Conservation (phyloP, 306 rosid species). For the Vigna nakashimae region DNA sequence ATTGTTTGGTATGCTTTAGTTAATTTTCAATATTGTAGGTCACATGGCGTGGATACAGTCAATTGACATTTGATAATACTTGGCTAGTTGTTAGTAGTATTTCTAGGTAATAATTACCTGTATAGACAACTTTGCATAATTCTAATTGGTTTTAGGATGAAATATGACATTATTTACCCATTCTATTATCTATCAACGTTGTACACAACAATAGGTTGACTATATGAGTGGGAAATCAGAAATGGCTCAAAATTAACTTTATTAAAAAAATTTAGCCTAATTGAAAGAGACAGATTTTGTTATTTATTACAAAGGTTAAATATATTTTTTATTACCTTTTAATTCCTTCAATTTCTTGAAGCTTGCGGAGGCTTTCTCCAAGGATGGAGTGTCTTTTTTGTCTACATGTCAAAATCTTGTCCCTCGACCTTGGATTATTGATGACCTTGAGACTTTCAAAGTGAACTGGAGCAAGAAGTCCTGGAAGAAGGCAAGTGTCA, state of each 20-base stretch:
- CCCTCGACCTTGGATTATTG: constrained; percentile 93
- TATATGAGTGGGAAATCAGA: not conserved
- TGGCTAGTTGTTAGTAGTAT: constrained; percentile 31
- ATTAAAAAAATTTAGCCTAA: constrained; percentile 1
- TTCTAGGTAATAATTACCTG: not conserved
- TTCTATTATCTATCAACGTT: constrained; percentile 2
- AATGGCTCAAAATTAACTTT: not conserved
- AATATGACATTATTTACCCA: not conserved
- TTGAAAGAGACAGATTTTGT: constrained; percentile 7
- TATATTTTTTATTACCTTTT: not conserved
- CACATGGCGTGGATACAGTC: not conserved
- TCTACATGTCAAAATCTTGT: constrained; percentile 86
- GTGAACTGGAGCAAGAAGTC: constrained; percentile 74
- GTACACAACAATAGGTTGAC: not conserved
- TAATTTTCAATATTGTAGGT: not conserved
- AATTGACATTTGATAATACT: constrained; percentile 1
- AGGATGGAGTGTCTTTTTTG: constrained; percentile 88
- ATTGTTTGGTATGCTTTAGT: not conserved
- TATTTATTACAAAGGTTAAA: not conserved
- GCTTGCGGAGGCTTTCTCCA: constrained; percentile 94
- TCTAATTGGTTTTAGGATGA: too few species aligned
- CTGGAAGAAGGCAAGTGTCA: constrained; percentile 82
- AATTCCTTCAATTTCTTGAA: constrained; percentile 56
- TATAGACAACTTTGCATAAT: too few species aligned
- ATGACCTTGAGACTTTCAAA: constrained; percentile 85